These are phyloP conservation scores for Xylaria arbuscula DNA, from an alignment of 2,329 filamentous ascomycete species.

Conservation along the genomic window DNA sequence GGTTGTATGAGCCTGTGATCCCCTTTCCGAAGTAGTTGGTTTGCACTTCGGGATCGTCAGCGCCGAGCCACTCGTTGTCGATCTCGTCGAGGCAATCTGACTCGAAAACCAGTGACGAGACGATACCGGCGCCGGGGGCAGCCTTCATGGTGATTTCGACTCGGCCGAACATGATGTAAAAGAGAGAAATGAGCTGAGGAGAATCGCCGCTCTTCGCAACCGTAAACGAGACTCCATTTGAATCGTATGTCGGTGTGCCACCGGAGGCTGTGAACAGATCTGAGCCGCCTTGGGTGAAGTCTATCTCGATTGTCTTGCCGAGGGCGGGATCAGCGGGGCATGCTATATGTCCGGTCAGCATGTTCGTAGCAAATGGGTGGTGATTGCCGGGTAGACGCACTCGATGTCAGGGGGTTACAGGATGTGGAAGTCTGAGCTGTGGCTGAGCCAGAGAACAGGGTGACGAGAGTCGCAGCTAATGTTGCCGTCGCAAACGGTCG, in stretches of 20 bases:
- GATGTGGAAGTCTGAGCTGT: slow-evolving; percentile 49
- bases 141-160: slow-evolving; percentile 88
- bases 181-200: slow-evolving; percentile 86
- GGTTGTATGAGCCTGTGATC: slow-evolving; percentile 84
- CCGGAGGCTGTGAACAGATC: slow-evolving; percentile 78
- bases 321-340: slow-evolving; percentile 85
- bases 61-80: slow-evolving; percentile 95
- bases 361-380: not conserved
- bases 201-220: slow-evolving; percentile 82
- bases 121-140: slow-evolving; percentile 89
- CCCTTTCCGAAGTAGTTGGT: slow-evolving; percentile 98
- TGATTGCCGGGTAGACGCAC: slow-evolving; percentile 41
- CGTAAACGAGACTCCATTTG: slow-evolving; percentile 83
- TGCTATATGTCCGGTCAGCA: slow-evolving; percentile 53
- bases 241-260: slow-evolving; percentile 77
- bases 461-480: slow-evolving; percentile 36
- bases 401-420: slow-evolving; percentile 48
- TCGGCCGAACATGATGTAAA: slow-evolving; percentile 99
- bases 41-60: slow-evolving; percentile 81
- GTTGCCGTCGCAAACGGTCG: slow-evolving; percentile 38
- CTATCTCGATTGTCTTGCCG: slow-evolving; percentile 82
- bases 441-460: slow-evolving; percentile 40
- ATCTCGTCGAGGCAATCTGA: slow-evolving; percentile 96
- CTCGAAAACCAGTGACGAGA: slow-evolving; percentile 90
- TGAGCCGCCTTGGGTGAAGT: slow-evolving; percentile 82